Evolutionary conservation across 768 basidiomycete genomes (phyloP).

Genomic region (Trametes cinnabarina): DNA sequence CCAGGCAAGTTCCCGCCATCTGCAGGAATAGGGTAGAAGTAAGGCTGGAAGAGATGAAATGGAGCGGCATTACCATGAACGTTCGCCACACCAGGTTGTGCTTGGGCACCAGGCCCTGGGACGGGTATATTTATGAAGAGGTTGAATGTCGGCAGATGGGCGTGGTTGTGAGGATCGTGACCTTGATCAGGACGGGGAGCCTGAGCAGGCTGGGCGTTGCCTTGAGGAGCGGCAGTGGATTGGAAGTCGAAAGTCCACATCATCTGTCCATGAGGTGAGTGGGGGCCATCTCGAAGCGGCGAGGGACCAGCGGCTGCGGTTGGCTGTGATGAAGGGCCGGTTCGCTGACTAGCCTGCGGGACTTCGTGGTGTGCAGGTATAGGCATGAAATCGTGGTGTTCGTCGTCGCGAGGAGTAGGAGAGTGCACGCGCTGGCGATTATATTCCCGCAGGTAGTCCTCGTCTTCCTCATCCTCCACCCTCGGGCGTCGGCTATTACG

Average conservation of each 20-base stretch:
- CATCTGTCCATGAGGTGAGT: constrained; percentile 6
- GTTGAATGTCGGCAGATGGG: constrained; percentile 10
- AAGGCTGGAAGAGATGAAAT: not conserved
- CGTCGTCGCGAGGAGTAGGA: constrained; percentile 27
- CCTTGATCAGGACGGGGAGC: not conserved
- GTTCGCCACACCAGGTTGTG: constrained; percentile 19
- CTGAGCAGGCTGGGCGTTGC: not conserved
- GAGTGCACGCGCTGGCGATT: constrained; percentile 48
- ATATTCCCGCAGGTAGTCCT: constrained; percentile 62
- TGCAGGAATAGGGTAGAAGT: constrained; percentile 8
- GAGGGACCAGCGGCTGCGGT: not conserved
- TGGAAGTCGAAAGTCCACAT: constrained; percentile 21
- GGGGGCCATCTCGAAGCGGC: not conserved
- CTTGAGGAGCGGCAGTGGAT: not conserved
- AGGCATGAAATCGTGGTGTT: constrained; percentile 23
- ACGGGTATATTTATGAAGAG: constrained; percentile 37
- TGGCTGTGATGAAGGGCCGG: not conserved
- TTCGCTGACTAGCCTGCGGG: not conserved
- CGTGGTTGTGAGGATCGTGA: not conserved
- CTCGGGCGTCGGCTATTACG: constrained; percentile 43
- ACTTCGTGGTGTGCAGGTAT: constrained; percentile 13
- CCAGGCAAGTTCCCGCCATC: constrained; percentile 8
- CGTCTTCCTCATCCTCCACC: constrained; percentile 59
- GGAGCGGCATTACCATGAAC: constrained; percentile 7
- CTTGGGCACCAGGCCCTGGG: constrained; percentile 8